Evolutionary conservation across 108 stramenopile species (phyloP).

Genomic region (Fragilaria radians): DNA sequence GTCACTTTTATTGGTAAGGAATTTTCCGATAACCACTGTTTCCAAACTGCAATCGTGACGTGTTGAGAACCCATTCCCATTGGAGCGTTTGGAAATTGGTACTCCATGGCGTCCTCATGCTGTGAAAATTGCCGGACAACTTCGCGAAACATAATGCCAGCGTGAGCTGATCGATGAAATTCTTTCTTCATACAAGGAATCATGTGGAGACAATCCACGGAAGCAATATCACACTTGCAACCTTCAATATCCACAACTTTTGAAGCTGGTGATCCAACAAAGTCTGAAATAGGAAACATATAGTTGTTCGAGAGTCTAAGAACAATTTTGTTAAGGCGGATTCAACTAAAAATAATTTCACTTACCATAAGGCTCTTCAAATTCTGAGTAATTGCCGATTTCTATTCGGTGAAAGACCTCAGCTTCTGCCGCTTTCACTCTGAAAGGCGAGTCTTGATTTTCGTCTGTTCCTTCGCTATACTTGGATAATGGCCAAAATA

Average conservation of each 20-base stretch:
- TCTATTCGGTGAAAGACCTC: too few relatives aligned
- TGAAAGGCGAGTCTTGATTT: too few relatives aligned
- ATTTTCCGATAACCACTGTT: conserved; percentile 3
- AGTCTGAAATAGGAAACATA: not conserved
- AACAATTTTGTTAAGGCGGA: too few relatives aligned
- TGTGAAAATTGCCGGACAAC: conserved; percentile 7
- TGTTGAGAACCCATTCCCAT: conserved; percentile 16
- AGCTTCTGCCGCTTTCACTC: too few relatives aligned
- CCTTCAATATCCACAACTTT: not conserved
- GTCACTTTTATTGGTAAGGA: not conserved
- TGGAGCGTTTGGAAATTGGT: not conserved
- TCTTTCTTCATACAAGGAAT: not conserved
- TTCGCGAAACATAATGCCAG: conserved; percentile 4
- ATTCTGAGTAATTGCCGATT: too few relatives aligned
- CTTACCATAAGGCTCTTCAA: too few relatives aligned
- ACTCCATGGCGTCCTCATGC: not conserved
- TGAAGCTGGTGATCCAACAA: not conserved
- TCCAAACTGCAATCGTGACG: conserved; percentile 6
- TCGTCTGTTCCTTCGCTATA: too few relatives aligned
- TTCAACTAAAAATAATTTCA: too few relatives aligned
- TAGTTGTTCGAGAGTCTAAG: too few relatives aligned
- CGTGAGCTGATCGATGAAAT: not conserved
- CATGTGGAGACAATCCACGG: conserved; percentile 1
- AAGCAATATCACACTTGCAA: not conserved
- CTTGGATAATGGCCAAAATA: not conserved